These are phyloP conservation scores for Penicillium tannophilum DNA, from an alignment of 495 filamentous ascomycete species.

Conservation along the genomic window DNA sequence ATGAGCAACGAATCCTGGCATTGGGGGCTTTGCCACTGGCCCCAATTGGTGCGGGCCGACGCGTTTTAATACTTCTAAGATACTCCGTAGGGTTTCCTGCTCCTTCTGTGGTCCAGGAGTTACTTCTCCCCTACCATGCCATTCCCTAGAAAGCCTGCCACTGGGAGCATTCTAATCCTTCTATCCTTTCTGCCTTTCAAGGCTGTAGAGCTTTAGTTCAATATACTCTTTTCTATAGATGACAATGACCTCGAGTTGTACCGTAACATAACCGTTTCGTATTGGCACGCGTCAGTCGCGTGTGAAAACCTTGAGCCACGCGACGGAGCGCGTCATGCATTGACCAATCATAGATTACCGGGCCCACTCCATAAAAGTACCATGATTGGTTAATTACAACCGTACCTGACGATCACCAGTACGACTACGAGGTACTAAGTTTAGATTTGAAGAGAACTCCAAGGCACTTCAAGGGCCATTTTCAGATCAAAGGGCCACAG, in stretches of 20 bases:
- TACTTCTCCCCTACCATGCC: slow-evolving; percentile 1
- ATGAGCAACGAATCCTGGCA: neutral
- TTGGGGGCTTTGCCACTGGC: slow-evolving; percentile 3
- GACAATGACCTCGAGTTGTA: too few species aligned
- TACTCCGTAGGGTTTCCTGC: neutral
- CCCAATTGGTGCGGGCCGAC: slow-evolving; percentile 4
- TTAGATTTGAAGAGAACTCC: neutral
- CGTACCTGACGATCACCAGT: neutral
- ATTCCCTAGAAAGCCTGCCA: neutral
- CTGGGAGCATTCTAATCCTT: neutral
- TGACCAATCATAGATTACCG: neutral
- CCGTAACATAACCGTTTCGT: neutral
- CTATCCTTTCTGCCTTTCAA: neutral
- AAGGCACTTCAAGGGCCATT: neutral
- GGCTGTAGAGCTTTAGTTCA: too few species aligned
- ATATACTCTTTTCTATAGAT: neutral
- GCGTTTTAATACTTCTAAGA: slow-evolving; percentile 1
- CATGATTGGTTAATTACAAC: neutral
- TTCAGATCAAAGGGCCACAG: neutral
- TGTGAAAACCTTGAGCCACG: slow-evolving; percentile 1
- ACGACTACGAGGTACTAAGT: neutral
- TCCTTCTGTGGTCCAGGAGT: neutral
- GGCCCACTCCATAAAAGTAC: neutral
- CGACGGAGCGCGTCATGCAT: neutral
- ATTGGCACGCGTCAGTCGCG: neutral